These are phyloP conservation scores for Eurotiales sp. DNA, from an alignment of 2,329 filamentous ascomycete species.

Conservation along the genomic window DNA sequence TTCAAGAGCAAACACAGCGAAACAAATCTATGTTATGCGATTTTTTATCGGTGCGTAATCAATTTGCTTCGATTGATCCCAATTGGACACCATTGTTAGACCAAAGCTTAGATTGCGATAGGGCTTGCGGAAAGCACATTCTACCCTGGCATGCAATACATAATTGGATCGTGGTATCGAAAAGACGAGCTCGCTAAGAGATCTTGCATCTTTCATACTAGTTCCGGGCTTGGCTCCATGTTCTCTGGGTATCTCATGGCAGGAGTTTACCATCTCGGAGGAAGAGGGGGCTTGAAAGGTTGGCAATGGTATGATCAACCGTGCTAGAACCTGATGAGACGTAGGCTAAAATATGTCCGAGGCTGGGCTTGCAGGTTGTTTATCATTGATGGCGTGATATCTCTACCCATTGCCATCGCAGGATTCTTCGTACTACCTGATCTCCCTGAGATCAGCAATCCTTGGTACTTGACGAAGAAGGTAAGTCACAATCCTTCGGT, in stretches of 20 bases:
- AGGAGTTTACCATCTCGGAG: slow-evolving; percentile 49
- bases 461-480: slow-evolving; percentile 46
- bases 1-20: slow-evolving; percentile 37
- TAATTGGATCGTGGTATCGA: slow-evolving; percentile 51
- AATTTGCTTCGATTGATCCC: not conserved
- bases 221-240: slow-evolving; percentile 42
- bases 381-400: slow-evolving; percentile 53
- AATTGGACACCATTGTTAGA: not conserved
- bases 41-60: slow-evolving; percentile 50
- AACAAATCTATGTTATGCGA: slow-evolving; percentile 45
- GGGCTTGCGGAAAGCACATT: slow-evolving; percentile 38
- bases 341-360: not conserved
- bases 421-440: slow-evolving; percentile 51
- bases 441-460: slow-evolving; percentile 48
- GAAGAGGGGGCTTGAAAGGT: slow-evolving; percentile 46
- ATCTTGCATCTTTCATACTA: slow-evolving; percentile 51
- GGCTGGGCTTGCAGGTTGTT: slow-evolving; percentile 39
- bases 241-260: slow-evolving; percentile 54
- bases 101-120: not conserved
- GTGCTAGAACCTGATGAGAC: not conserved
- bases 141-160: slow-evolving; percentile 50
- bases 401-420: slow-evolving; percentile 48
- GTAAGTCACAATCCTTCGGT: slow-evolving; percentile 18
- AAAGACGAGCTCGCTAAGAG: slow-evolving; percentile 50
- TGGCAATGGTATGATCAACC: slow-evolving; percentile 46